phyloP scores from a whole-genome alignment of 2,329 filamentous ascomycete species.

The Colletotrichum spinosum region DNA sequence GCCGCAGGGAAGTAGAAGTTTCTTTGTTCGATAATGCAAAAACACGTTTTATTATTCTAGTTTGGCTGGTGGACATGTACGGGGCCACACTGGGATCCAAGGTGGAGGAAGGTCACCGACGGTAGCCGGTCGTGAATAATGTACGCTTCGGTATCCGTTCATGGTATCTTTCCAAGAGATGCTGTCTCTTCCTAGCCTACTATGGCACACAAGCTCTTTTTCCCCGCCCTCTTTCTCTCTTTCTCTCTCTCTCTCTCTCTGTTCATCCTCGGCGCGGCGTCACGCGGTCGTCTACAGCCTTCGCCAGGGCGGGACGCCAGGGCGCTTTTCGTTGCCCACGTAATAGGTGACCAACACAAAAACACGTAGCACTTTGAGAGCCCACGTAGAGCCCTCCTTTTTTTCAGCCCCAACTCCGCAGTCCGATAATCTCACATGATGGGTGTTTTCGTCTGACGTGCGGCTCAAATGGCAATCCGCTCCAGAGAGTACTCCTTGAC shows the following conservation, averaged over 20 bases:
- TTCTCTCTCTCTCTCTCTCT: background rate
- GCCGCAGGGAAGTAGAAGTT: background rate
- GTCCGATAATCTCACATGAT: slow-evolving; percentile 25
- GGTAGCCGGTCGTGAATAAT: slow-evolving; percentile 13
- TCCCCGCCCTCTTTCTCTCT: background rate
- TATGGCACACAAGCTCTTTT: background rate
- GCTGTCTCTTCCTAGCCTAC: slow-evolving; percentile 11
- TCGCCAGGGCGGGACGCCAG: slow-evolving; percentile 15
- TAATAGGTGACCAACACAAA: too few relatives aligned
- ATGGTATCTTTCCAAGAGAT: slow-evolving; percentile 32
- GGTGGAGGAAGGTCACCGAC: slow-evolving; percentile 15
- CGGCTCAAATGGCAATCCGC: slow-evolving; percentile 72
- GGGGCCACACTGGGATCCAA: background rate
- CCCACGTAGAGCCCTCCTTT: slow-evolving; percentile 8
- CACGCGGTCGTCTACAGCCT: slow-evolving; percentile 4
- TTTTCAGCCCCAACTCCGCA: slow-evolving; percentile 31
- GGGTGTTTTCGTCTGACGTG: slow-evolving; percentile 23
- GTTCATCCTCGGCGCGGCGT: background rate
- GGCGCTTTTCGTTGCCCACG: slow-evolving; percentile 15
- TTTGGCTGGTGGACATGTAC: background rate
- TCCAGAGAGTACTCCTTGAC: slow-evolving; percentile 88
- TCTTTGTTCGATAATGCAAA: slow-evolving; percentile 22
- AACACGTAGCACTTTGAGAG: background rate
- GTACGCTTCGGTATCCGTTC: slow-evolving; percentile 34
- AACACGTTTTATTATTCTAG: slow-evolving; percentile 16